These are phyloP conservation scores for Aspergillus arachidicola DNA, from an alignment of 2,329 filamentous ascomycete genomes.

Conservation along the genomic window DNA sequence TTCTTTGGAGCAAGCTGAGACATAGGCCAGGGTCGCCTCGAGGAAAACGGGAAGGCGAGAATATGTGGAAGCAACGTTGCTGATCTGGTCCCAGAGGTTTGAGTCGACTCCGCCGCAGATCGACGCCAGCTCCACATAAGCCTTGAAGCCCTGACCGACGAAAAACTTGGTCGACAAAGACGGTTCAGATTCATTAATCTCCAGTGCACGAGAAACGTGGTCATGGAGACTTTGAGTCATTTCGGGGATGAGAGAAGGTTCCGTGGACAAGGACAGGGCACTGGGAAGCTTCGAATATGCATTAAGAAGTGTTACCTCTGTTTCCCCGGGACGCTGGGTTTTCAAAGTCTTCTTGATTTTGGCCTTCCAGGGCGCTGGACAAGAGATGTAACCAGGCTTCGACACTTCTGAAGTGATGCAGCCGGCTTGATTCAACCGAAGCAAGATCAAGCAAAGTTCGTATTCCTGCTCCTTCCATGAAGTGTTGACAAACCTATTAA, in stretches of 20 bases:
- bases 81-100: constrained; percentile 66
- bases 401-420: constrained; percentile 55
- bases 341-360: constrained; percentile 72
- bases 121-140: constrained; percentile 68
- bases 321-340: constrained; percentile 45
- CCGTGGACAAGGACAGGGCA: constrained; percentile 57
- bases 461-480: constrained; percentile 73
- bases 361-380: constrained; percentile 63
- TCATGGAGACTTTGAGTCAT: constrained; percentile 67
- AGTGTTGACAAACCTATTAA: constrained; percentile 67
- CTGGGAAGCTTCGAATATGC: constrained; percentile 66
- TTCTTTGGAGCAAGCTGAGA: constrained; percentile 31
- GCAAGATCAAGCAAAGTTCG: constrained; percentile 68
- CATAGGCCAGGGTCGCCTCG: constrained; percentile 60
- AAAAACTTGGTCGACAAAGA: constrained; percentile 72
- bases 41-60: constrained; percentile 68
- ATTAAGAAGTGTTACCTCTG: constrained; percentile 68
- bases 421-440: constrained; percentile 56
- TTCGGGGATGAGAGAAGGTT: constrained; percentile 67
- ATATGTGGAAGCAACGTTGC: constrained; percentile 67
- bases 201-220: constrained; percentile 67
- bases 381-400: constrained; percentile 42
- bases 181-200: constrained; percentile 60
- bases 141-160: constrained; percentile 72
- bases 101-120: constrained; percentile 61